Evolutionary conservation across 257 asterid genomes (phyloP), one percentile per base, ranked within the genome.

Genomic region (Orobanche coerulescens): DNA sequence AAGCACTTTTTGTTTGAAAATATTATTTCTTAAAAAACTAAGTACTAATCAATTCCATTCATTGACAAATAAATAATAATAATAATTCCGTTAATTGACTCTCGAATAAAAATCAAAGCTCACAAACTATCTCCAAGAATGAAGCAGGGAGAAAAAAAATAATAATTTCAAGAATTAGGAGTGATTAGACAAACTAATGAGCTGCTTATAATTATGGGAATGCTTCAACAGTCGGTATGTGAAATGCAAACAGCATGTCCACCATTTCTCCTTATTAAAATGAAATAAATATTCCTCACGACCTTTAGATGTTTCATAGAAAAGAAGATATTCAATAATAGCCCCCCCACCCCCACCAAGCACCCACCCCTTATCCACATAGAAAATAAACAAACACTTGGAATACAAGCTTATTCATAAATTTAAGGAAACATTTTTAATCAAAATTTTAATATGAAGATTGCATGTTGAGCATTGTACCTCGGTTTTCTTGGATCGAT

Each of bases 391-490:
- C 10, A 58, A 1, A 14, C 13, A 42, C 24, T 23, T 14, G 5
- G 34, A 5, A 24, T 16, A 9, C 8, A n/a, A 13, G 22, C 30
- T 37, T 26, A 25, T 25, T 16, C 7, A n/a, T 54, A 10, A 24
- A 26, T 18, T 16, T n/a, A 10, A 24, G n/a, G n/a, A n/a, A 51
- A 24, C 4, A 34, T 6, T 12, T 9, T 23, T 54, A 28, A 4
- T 44, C 1, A 24, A 18, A 55, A 33, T 5, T 56, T 56, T 15
- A 31, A 25, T 1, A 9, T 6, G 34, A 22, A 60, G 44, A 43
- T 59, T 53, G 64, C 51, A 1, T 14, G 56, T 20, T 44, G 69
- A 44, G 50, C 10, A 51, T 26, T 18, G 48, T 66, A 72, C 72
- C 72, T 65, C 19, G 53, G 9, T 30, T 16, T 43, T 62, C 5